These are phyloP conservation scores for Sistotremastrum niveocremeum DNA, from an alignment of 768 basidiomycete species.

Conservation along the genomic window DNA sequence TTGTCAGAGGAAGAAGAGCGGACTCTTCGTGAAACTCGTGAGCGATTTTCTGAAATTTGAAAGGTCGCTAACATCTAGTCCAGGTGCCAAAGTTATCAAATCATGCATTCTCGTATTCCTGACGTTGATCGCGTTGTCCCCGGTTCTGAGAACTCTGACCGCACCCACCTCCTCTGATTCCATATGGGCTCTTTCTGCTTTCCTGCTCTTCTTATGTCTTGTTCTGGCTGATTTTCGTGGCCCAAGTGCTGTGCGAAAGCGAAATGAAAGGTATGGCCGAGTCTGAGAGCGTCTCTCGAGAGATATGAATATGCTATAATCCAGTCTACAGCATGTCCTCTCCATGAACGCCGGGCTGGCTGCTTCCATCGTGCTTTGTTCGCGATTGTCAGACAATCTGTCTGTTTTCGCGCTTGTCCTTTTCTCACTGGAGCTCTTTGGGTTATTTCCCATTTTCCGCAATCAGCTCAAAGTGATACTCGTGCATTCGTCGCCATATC, in stretches of 20 bases:
- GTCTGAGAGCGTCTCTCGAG: slow-evolving; percentile 8
- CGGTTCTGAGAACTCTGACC: slow-evolving; percentile 83
- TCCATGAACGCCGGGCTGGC: slow-evolving; percentile 89
- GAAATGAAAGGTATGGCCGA: slow-evolving; percentile 37
- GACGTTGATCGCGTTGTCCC: slow-evolving; percentile 78
- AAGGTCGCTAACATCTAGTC: neutral
- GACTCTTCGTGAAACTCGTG: neutral
- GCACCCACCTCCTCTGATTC: slow-evolving; percentile 94
- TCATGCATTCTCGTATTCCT: slow-evolving; percentile 81
- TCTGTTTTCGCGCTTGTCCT: slow-evolving; percentile 83
- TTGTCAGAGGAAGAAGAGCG: neutral
- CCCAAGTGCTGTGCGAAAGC: slow-evolving; percentile 27
- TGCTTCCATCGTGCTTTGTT: slow-evolving; percentile 85
- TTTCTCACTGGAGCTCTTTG: slow-evolving; percentile 72
- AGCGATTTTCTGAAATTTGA: neutral
- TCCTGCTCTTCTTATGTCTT: slow-evolving; percentile 69
- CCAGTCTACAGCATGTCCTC: slow-evolving; percentile 65
- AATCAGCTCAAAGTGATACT: slow-evolving; percentile 26
- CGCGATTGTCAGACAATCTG: slow-evolving; percentile 68
- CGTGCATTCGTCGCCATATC: neutral
- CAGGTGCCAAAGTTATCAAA: slow-evolving; percentile 62
- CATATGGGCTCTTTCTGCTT: slow-evolving; percentile 89
- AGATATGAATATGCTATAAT: slow-evolving; percentile 5
- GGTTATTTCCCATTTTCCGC: slow-evolving; percentile 71
- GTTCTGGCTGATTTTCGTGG: slow-evolving; percentile 74